phyloP scores from a whole-genome alignment of 1,284 basidiomycete genomes.

The Phellopilus nigrolimitatus region DNA sequence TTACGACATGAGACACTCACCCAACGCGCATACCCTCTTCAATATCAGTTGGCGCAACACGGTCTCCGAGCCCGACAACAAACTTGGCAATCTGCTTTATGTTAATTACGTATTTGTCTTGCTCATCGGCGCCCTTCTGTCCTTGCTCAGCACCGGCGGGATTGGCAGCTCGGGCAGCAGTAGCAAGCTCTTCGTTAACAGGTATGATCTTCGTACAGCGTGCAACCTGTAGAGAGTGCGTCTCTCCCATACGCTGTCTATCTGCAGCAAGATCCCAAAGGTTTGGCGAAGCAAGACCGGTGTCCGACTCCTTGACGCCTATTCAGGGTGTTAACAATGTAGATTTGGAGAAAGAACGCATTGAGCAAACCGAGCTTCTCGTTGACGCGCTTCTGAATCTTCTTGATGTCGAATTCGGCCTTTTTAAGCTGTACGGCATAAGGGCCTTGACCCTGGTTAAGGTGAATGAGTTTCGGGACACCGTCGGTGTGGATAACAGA shows the following conservation, averaged over 20 bases:
- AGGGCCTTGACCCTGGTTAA: conserved; percentile 88
- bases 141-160: conserved; percentile 72
- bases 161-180: conserved; percentile 68
- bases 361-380: conserved; percentile 79
- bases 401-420: conserved; percentile 91
- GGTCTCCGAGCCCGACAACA: conserved; percentile 94
- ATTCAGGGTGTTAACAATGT: conserved; percentile 5
- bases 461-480: too few species aligned
- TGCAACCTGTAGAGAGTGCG: conserved; percentile 95
- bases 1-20: conserved; percentile 42
- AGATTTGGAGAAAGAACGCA: not conserved
- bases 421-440: conserved; percentile 89
- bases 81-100: conserved; percentile 99
- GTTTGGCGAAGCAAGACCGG: conserved; percentile 94
- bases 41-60: conserved; percentile 96
- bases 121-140: conserved; percentile 90
- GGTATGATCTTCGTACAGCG: conserved; percentile 98
- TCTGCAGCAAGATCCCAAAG: conserved; percentile 93
- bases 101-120: conserved; percentile 99
- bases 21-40: conserved; percentile 99
- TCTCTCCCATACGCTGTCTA: conserved; percentile 84
- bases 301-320: conserved; percentile 98
- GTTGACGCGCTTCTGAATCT: conserved; percentile 95
- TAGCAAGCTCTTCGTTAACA: conserved; percentile 66
- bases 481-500: conserved; percentile 20